phyloP scores from a whole-genome alignment of 2,329 filamentous ascomycete genomes.

The Pleochaeta shiraiana region DNA sequence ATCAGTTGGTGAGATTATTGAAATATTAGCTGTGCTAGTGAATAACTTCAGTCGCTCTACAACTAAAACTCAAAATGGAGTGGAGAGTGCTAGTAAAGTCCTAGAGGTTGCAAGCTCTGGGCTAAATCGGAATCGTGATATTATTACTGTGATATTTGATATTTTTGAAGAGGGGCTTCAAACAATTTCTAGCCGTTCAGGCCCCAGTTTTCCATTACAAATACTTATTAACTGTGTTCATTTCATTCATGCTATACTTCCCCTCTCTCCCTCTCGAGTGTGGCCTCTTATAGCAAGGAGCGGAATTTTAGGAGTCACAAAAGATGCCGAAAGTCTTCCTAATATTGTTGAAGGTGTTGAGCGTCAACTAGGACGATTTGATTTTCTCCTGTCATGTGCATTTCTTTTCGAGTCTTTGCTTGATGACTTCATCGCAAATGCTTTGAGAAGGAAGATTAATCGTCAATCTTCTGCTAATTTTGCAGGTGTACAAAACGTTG shows the following conservation, averaged over 20 bases:
- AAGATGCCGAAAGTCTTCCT: conserved; percentile 53
- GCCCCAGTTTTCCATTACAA: conserved; percentile 28
- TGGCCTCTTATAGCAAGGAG: conserved; percentile 81
- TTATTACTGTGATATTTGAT: conserved; percentile 62
- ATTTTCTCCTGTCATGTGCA: conserved; percentile 53
- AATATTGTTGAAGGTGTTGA: conserved; percentile 68
- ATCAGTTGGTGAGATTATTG: conserved; percentile 50
- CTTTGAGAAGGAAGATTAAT: conserved; percentile 40
- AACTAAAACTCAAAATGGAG: conserved; percentile 20
- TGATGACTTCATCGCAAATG: conserved; percentile 49
- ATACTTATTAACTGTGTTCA: conserved; percentile 51
- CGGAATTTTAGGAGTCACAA: conserved; percentile 54
- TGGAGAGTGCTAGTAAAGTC: conserved; percentile 21
- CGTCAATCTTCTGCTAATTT: conserved; percentile 27
- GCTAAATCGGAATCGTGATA: conserved; percentile 38
- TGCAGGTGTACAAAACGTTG: conserved; percentile 28
- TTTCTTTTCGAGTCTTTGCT: conserved; percentile 54
- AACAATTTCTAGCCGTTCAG: conserved; percentile 21
- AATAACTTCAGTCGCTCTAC: conserved; percentile 18
- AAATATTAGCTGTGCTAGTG: conserved; percentile 50
- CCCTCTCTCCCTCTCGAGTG: conserved; percentile 55
- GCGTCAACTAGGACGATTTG: conserved; percentile 51
- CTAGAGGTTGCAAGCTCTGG: conserved; percentile 36
- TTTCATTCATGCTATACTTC: conserved; percentile 53
- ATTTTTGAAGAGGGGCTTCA: conserved; percentile 53